Base-by-base conservation (phyloP, 2,329 filamentous ascomycete species). In the Colletotrichum zoysiae region DNA sequence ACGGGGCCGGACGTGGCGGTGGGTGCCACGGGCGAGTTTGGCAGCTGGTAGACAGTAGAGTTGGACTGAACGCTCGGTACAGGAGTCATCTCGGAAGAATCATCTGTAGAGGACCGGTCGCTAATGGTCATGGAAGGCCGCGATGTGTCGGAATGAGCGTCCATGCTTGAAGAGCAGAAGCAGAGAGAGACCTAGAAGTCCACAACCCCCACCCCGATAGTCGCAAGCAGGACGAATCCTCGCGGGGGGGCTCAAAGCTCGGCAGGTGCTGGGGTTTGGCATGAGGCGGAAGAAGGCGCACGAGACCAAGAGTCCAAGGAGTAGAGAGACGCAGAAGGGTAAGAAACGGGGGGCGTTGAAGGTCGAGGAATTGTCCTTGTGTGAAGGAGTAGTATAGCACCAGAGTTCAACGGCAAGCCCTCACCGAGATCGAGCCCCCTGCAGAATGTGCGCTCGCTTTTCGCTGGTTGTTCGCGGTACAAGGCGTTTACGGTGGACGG, bases 211-310 rank as follows among this genome's bases (percentile, higher is more conserved):
- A 30, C 53, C 42, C 46, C 56, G 46, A 33, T 40, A n/a, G 46
- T 55, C 63, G 55, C 58, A 63, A 71, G 60, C 55, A 65, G 66
- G 66, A 60, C 66, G 48, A 69, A 40, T 50, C 70, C 70, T 65
- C 60, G 65, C 65, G 59, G 42, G 70, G 70, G 64, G 65, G 70
- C 65, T 70, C 60, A 44, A 35, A 72, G 55, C 59, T 72, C 66
- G 46, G 60, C 40, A 48, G 35, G 64, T 35, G 46, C 59, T 65
- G n/a, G 42, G 16, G n/a, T 40, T 70, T 72, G 53, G 65, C 70
- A 72, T 72, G 59, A 46, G 53, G 70, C 60, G 48, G 63, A 60
- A 38, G 56, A 20, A 46, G 44, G 20, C 51, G 53, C 44, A 33
- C 14, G n/a, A 20, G 26, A n/a, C 16, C 56, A 35, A n/a, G n/a